Base-by-base conservation (phyloP, 2,329 filamentous ascomycete genomes). In the Thielaviopsis musarum region DNA sequence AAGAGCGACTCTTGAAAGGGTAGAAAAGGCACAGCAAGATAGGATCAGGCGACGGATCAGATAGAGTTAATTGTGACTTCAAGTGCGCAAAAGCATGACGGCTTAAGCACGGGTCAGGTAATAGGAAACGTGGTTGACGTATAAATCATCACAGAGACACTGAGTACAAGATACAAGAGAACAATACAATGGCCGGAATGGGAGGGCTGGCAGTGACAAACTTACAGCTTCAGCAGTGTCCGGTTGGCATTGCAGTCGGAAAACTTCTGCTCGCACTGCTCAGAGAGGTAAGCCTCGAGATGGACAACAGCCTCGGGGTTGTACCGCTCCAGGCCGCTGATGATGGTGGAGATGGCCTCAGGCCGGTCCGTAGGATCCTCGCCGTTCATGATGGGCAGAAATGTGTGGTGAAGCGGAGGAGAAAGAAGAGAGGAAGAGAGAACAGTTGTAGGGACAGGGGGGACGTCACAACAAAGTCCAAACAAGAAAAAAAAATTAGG, bases 231-330 rank as follows among this genome's bases (percentile, higher is more conserved):
- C 74, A 98, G 72, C 64, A 98, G 77, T 55, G 93, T 94, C 71
- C 96, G 78, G 76, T 97, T 98, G 68, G 93, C 90, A 74, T 96
- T 97, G 78, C 86, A 88, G 75, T 98, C 93, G 74, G 89, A 91
- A 67, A 87, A 91, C 75, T 90, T 86, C 73, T 87, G 84, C 74
- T 97, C 91, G 78, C 93, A 98, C 76, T 98, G 93, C 73, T 90
- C 84, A 69, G 81, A 80, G 64, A 98, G 85, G 74, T 98, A 98
- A 72, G 88, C 86, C 79, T 98, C 91, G 73, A 98, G 93, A 65
- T 88, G 80, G 63, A 82, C 82, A 56, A 94, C 95, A 57, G 93
- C 95, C 77, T 98, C 93, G 51, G 93, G 93, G 74, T 98, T 98
- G 78, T 98, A 98, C 69, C 93, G 83, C 75, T 98, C 93, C 64